Evolutionary conservation across 129 eudicot species (phyloP).

Genomic region (Artemisia argyi): DNA sequence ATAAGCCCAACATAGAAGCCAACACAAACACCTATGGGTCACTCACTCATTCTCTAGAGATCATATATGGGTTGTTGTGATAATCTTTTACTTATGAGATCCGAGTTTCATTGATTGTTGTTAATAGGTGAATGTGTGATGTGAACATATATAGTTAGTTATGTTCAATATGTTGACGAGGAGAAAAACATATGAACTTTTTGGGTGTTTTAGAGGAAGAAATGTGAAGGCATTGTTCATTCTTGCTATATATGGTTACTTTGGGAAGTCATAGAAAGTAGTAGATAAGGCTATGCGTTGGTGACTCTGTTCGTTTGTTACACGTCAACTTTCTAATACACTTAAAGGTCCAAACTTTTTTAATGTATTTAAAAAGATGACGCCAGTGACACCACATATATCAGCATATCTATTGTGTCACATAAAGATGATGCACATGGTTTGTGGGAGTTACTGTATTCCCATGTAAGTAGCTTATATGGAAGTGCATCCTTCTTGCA

Average conservation of each 20-base stretch:
- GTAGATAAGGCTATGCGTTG: neutral
- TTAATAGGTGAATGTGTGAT: neutral
- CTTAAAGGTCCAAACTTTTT: no score
- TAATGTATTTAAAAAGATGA: no score
- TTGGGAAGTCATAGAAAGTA: neutral
- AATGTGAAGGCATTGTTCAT: neutral
- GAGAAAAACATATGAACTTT: no score
- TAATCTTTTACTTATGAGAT: neutral
- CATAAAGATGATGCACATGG: neutral
- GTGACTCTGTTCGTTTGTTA: no score
- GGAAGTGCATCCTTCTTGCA: slow-evolving; percentile 1
- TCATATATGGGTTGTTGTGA: slow-evolving; percentile 7
- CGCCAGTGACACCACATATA: no score
- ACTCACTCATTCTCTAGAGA: neutral
- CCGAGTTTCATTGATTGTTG: neutral
- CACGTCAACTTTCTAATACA: no score
- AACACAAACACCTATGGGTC: neutral
- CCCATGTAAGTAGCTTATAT: neutral
- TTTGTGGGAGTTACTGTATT: slow-evolving; percentile 15
- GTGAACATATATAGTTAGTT: no score
- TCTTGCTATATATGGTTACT: neutral
- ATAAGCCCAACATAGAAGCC: no score
- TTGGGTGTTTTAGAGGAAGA: neutral
- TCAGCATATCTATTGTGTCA: no score
- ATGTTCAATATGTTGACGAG: no score